A percentile compares a stretch with the other conserved stretches of the same genome.
Evolutionary conservation across 495 filamentous ascomycete genomes (phyloP).

Genomic region (Podospora pseudocomata): DNA sequence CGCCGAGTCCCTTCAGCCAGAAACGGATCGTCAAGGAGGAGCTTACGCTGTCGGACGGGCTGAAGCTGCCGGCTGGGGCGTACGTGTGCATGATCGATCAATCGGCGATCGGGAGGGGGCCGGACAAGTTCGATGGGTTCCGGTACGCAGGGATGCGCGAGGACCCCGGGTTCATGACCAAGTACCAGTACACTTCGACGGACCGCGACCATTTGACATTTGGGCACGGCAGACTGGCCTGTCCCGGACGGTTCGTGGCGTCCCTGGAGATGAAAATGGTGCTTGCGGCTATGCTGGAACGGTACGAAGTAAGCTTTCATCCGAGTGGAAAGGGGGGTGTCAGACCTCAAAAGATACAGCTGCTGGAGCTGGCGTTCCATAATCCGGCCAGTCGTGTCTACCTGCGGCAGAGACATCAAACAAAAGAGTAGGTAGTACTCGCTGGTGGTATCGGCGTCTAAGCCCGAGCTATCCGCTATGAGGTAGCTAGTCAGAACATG

Average conservation of each 20-base stretch:
- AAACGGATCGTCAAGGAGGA: background rate
- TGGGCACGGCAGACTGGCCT: slow-evolving; percentile 50
- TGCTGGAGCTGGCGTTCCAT: no score
- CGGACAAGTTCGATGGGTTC: slow-evolving; percentile 6
- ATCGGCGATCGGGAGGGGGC: no score
- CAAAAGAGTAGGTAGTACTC: no score
- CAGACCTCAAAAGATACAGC: no score
- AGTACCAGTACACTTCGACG: slow-evolving; percentile 1
- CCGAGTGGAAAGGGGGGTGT: no score
- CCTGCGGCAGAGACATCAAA: no score
- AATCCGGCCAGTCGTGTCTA: no score
- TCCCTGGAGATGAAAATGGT: slow-evolving; percentile 47
- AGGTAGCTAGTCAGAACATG: no score
- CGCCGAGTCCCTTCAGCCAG: slow-evolving; percentile 20
- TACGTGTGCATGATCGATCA: slow-evolving; percentile 24
- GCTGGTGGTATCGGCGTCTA: no score
- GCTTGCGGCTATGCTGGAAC: slow-evolving; percentile 41
- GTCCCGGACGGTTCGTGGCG: slow-evolving; percentile 52
- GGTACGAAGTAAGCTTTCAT: slow-evolving; percentile 37
- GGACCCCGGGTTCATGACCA: background rate
- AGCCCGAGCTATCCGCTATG: no score
- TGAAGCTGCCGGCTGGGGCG: slow-evolving; percentile 42
- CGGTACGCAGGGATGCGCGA: slow-evolving; percentile 13
- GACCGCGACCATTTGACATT: slow-evolving; percentile 42
- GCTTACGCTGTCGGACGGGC: slow-evolving; percentile 4